phyloP scores from a whole-genome alignment of 2,329 filamentous ascomycete species.

The Neospermospora avenae region DNA sequence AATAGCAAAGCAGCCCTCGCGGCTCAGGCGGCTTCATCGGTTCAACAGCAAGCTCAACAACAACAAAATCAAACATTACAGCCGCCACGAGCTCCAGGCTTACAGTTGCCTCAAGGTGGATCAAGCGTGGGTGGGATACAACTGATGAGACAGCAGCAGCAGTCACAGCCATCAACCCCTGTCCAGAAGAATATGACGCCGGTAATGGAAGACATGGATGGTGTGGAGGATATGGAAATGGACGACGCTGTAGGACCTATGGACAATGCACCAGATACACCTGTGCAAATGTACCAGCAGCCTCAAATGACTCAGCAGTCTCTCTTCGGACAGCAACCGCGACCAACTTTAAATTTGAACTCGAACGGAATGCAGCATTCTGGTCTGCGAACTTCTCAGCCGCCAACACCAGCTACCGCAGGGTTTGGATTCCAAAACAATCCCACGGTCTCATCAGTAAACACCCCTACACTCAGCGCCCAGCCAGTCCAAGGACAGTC shows the following conservation, averaged over 20 bases:
- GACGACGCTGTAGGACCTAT: conserved; percentile 72
- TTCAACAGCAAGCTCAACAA: conserved; percentile 48
- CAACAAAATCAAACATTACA: conserved; percentile 28
- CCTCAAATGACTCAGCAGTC: conserved; percentile 65
- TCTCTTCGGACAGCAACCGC: conserved; percentile 61
- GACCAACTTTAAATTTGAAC: conserved; percentile 76
- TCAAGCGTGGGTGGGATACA: conserved; percentile 34
- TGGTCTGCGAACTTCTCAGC: conserved; percentile 79
- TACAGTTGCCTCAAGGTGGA: conserved; percentile 32
- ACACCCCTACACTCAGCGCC: conserved; percentile 85
- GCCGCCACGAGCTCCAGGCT: conserved; percentile 24
- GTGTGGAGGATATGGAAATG: conserved; percentile 94
- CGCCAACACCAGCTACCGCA: conserved; percentile 75
- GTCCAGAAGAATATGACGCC: conserved; percentile 30
- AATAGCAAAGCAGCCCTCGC: conserved; percentile 46
- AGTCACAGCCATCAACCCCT: conserved; percentile 34
- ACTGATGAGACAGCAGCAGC: conserved; percentile 35
- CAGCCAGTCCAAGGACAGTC: conserved; percentile 60
- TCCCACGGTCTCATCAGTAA: conserved; percentile 94
- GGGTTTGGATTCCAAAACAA: conserved; percentile 84
- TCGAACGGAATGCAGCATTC: conserved; percentile 67
- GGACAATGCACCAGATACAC: conserved; percentile 52
- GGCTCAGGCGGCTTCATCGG: conserved; percentile 35
- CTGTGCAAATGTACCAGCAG: conserved; percentile 43
- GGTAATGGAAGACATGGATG: conserved; percentile 66